Conservation (phyloP, 1,284 basidiomycete genomes). For the Lentinus polychrous region DNA sequence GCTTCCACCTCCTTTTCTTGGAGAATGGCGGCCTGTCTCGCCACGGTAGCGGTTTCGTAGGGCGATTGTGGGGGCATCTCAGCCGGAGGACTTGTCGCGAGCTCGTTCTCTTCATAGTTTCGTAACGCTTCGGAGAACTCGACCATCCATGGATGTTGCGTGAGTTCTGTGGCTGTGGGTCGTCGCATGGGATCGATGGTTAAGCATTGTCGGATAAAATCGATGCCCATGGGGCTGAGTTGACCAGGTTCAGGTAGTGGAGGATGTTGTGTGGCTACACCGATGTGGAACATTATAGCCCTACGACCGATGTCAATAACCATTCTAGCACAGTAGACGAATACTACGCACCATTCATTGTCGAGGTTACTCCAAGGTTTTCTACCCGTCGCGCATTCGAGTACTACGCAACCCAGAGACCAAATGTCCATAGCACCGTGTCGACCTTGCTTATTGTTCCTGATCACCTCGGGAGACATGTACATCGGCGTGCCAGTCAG, state of each 20-base stretch:
- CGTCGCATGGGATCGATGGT: conserved; percentile 83
- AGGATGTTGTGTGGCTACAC: conserved; percentile 94
- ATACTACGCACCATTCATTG: conserved; percentile 93
- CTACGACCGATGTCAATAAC: conserved; percentile 31
- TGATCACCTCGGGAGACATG: conserved; percentile 99
- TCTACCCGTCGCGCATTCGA: conserved; percentile 94
- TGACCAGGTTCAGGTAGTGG: conserved; percentile 90
- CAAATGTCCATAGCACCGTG: conserved; percentile 99
- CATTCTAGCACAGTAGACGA: neutral
- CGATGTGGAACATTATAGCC: conserved; percentile 99
- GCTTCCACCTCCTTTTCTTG: conserved; percentile 56
- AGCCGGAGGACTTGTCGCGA: conserved; percentile 41
- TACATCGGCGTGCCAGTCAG: conserved; percentile 99
- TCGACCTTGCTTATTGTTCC: conserved; percentile 79
- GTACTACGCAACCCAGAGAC: conserved; percentile 93
- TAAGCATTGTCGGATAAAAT: conserved; percentile 91
- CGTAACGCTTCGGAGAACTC: conserved; percentile 66
- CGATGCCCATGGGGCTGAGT: conserved; percentile 85
- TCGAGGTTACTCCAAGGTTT: conserved; percentile 99
- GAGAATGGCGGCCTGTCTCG: conserved; percentile 47
- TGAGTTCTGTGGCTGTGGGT: conserved; percentile 81
- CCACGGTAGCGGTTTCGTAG: conserved; percentile 45
- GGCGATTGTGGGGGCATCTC: conserved; percentile 40
- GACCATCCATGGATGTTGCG: conserved; percentile 89
- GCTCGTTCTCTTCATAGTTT: conserved; percentile 60